Percentiles rank a stretch among this genome's conserved stretches.
These are phyloP conservation scores for Saccharomycopsis sp. DNA, from an alignment of 805 yeast genomes.

Conservation along the genomic window DNA sequence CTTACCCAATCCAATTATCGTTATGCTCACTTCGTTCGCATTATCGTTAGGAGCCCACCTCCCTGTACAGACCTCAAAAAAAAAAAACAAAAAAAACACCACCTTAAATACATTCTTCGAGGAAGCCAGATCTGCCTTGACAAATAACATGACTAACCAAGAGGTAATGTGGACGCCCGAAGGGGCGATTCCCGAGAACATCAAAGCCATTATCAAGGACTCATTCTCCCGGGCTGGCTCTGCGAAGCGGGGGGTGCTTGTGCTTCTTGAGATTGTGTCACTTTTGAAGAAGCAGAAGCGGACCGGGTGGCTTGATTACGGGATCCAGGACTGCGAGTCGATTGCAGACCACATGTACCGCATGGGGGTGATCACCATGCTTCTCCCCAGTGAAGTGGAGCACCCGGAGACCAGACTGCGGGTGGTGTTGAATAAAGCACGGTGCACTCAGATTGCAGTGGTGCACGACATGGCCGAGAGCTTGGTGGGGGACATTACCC, in stretches of 20 bases:
- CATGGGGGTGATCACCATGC: slow-evolving; percentile 75
- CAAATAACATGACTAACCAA: no score
- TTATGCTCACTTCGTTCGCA: no score
- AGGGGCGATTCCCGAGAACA: slow-evolving; percentile 39
- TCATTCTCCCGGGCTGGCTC: slow-evolving; percentile 23
- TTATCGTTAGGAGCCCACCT: no score
- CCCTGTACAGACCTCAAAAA: no score
- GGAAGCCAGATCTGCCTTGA: no score
- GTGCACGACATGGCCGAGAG: slow-evolving; percentile 94
- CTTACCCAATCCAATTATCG: no score
- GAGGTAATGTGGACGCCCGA: slow-evolving; percentile 63
- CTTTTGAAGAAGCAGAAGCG: slow-evolving; percentile 70
- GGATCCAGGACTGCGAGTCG: slow-evolving; percentile 39
- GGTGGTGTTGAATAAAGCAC: slow-evolving; percentile 42
- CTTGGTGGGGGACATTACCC: slow-evolving; percentile 90
- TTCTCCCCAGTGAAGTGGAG: slow-evolving; percentile 37
- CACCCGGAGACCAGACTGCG: no score
- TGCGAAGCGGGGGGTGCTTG: slow-evolving; percentile 41
- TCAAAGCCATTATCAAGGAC: slow-evolving; percentile 32
- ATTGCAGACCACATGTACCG: slow-evolving; percentile 96
- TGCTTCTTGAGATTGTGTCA: slow-evolving; percentile 57
- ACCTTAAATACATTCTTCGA: no score
- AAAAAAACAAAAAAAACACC: no score
- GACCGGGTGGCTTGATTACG: slow-evolving; percentile 88
- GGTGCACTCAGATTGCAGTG: slow-evolving; percentile 77